Conservation (phyloP, 1,284 basidiomycete genomes). For the Cryptococcus amylolentus region DNA sequence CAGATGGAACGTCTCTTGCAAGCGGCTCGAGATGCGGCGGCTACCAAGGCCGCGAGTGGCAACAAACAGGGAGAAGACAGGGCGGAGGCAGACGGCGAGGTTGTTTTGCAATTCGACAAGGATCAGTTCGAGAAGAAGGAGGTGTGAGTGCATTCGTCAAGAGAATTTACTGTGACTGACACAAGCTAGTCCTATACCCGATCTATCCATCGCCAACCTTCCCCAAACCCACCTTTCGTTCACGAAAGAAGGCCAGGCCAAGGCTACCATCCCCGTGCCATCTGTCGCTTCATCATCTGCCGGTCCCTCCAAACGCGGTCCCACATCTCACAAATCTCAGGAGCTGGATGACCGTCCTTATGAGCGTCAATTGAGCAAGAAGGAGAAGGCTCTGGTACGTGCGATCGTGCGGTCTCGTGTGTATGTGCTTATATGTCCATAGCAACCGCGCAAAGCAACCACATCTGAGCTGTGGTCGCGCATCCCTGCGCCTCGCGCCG, state of each 20-base stretch:
- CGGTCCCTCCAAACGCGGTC: constrained; percentile 8
- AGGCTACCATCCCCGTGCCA: constrained; percentile 6
- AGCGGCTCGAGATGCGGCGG: constrained; percentile 59
- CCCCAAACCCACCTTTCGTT: constrained; percentile 59
- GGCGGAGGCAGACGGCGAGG: constrained; percentile 32
- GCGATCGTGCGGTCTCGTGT: constrained; percentile 41
- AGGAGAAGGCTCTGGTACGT: constrained; percentile 43
- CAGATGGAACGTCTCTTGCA: constrained; percentile 45
- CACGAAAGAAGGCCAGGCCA: constrained; percentile 30
- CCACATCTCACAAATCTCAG: constrained; percentile 2
- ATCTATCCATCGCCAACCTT: constrained; percentile 48
- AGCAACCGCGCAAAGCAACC: constrained; percentile 62
- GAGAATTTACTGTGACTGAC: constrained; percentile 9
- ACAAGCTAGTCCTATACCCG: constrained; percentile 53
- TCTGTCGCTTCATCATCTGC: constrained; percentile 3
- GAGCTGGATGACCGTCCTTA: constrained; percentile 54
- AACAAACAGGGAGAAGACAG: constrained; percentile 3
- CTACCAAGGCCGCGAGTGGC: constrained; percentile 35
- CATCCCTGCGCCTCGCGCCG: constrained; percentile 75
- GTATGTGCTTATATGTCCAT: background rate
- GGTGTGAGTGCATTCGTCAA: constrained; percentile 29
- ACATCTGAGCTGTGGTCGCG: constrained; percentile 87
- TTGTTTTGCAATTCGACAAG: constrained; percentile 36
- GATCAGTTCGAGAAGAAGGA: constrained; percentile 44
- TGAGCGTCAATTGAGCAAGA: constrained; percentile 37